A percentile compares a stretch with the other conserved stretches of the same genome.
phyloP scores from a whole-genome alignment of 345 rosid genomes.

The Noccaea bulbosa region DNA sequence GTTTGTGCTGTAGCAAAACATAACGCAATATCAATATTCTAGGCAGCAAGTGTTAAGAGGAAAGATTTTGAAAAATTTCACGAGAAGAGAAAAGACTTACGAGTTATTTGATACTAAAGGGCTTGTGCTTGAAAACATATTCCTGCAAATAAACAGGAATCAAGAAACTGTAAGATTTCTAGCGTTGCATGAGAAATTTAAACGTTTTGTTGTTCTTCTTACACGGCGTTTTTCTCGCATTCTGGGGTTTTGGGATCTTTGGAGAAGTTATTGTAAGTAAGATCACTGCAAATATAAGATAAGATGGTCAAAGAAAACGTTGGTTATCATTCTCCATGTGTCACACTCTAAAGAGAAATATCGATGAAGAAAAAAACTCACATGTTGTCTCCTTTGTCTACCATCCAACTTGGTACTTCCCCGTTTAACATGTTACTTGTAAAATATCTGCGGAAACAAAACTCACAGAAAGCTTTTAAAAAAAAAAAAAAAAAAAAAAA shows the following conservation, averaged over 20 bases:
- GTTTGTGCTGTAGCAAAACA: conserved; percentile 29
- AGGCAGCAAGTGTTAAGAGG: not conserved
- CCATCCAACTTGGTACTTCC: conserved; percentile 52
- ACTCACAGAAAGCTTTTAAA: conserved; percentile 2
- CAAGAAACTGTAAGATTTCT: conserved; percentile 24
- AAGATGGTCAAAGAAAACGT: conserved; percentile 7
- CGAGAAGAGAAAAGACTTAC: conserved; percentile 45
- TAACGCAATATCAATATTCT: conserved; percentile 15
- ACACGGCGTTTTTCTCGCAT: conserved; percentile 49
- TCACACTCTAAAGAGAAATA: conserved; percentile 1
- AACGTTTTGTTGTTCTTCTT: conserved; percentile 29
- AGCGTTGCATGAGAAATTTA: conserved; percentile 10
- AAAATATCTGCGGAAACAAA: conserved; percentile 44
- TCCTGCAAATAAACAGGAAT: conserved; percentile 40
- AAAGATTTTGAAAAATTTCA: not conserved
- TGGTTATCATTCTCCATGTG: not conserved
- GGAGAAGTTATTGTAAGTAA: conserved; percentile 68
- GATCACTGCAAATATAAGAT: conserved; percentile 57
- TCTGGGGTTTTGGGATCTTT: conserved; percentile 32
- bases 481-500: conserved; percentile 7
- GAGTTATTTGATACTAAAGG: conserved; percentile 43
- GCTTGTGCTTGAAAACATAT: conserved; percentile 61
- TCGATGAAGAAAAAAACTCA: conserved; percentile 36
- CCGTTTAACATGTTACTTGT: conserved; percentile 58
- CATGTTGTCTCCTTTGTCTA: conserved; percentile 50